These are phyloP conservation scores for Rutstroemia sp. DNA, from an alignment of 2,329 filamentous ascomycete genomes.

Conservation along the genomic window DNA sequence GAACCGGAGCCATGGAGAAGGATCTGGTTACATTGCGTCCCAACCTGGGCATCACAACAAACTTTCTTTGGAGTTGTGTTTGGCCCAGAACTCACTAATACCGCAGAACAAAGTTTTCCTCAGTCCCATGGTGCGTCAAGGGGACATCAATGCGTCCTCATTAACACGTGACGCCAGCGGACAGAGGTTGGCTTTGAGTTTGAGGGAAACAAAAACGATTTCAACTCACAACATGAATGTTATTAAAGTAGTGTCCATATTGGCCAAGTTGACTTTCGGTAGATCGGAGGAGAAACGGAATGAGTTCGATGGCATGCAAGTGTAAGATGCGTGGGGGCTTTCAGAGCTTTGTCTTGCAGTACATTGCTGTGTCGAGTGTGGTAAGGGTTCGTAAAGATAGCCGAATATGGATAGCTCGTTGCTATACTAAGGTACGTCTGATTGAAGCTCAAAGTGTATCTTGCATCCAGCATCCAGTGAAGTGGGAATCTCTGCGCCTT, in stretches of 20 bases:
- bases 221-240: slow-evolving; percentile 55
- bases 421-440: background rate
- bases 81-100: background rate
- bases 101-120: background rate
- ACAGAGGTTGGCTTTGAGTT: background rate
- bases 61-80: background rate
- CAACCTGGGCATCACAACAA: background rate
- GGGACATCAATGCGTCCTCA: background rate
- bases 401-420: background rate
- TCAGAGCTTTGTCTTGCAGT: background rate
- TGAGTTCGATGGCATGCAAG: background rate
- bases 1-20: no score
- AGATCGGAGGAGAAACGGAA: slow-evolving; percentile 12
- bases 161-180: no score
- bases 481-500: background rate
- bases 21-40: no score
- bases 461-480: background rate
- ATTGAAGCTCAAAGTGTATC: background rate
- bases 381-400: background rate
- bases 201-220: background rate
- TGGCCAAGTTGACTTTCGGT: slow-evolving; percentile 12
- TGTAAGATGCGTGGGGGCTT: background rate
- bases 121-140: background rate
- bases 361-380: background rate
- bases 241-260: slow-evolving; percentile 50